Evolutionary conservation across 2,329 filamentous ascomycete genomes (phyloP).

Genomic region (Pseudocercospora eumusae): DNA sequence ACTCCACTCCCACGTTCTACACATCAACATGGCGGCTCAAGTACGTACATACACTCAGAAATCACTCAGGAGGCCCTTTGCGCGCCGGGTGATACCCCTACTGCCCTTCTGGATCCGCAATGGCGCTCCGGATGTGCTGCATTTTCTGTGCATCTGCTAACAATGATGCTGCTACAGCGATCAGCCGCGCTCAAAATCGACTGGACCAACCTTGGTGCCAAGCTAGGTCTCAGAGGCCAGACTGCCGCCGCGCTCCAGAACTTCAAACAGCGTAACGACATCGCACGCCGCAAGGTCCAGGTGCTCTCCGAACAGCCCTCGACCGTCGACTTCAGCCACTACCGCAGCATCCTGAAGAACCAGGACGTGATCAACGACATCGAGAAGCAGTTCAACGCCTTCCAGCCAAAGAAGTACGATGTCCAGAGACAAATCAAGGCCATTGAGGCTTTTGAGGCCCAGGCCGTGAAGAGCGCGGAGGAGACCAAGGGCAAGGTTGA

Average conservation of each 20-base stretch:
- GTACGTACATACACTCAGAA: slow-evolving; percentile 27
- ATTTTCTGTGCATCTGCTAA: slow-evolving; percentile 26
- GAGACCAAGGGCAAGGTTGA: slow-evolving; percentile 96
- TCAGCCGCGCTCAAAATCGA: slow-evolving; percentile 99
- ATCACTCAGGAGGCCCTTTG: not conserved
- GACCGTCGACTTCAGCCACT: slow-evolving; percentile 87
- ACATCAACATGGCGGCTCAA: slow-evolving; percentile 38
- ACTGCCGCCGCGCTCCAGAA: slow-evolving; percentile 87
- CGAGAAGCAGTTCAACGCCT: slow-evolving; percentile 88
- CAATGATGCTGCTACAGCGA: slow-evolving; percentile 61
- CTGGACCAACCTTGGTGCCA: slow-evolving; percentile 92
- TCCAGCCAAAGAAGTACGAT: slow-evolving; percentile 93
- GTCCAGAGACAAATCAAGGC: slow-evolving; percentile 92
- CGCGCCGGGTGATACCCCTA: not conserved
- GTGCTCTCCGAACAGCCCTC: slow-evolving; percentile 80
- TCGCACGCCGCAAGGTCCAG: slow-evolving; percentile 91
- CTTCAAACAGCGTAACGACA: slow-evolving; percentile 99
- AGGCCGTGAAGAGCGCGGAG: slow-evolving; percentile 95
- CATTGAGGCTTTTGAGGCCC: slow-evolving; percentile 95
- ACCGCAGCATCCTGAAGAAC: slow-evolving; percentile 94
- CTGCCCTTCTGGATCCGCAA: not conserved
- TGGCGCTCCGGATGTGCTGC: slow-evolving; percentile 10
- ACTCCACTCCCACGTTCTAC: slow-evolving; percentile 8
- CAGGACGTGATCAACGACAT: slow-evolving; percentile 92
- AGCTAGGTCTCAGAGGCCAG: slow-evolving; percentile 93